Evolutionary conservation across 2,329 filamentous ascomycete species (phyloP).

Genomic region (Stagonosporopsis chrysanthemi): DNA sequence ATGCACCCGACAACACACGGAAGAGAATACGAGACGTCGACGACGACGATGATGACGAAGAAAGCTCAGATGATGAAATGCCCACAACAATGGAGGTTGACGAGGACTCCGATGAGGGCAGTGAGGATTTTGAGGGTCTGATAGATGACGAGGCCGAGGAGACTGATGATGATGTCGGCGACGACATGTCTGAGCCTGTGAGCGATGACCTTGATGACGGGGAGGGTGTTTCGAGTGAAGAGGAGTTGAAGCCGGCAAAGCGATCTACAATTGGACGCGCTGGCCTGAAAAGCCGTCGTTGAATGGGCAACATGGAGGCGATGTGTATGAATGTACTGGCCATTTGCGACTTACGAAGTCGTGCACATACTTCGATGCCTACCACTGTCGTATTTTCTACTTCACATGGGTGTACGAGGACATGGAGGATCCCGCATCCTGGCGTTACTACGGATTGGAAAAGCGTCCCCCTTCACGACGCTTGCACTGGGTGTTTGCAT

Average conservation of each 20-base stretch:
- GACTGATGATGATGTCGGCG: conserved; percentile 54
- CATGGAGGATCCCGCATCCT: conserved; percentile 8
- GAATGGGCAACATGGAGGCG: conserved; percentile 13
- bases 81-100: conserved; percentile 59
- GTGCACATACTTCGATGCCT: conserved; percentile 11
- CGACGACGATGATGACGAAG: conserved; percentile 36
- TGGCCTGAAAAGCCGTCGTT: conserved; percentile 41
- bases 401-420: conserved; percentile 15
- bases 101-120: conserved; percentile 59
- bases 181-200: conserved; percentile 57
- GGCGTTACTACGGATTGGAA: conserved; percentile 17
- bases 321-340: conserved; percentile 17
- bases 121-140: conserved; percentile 62
- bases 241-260: conserved; percentile 45
- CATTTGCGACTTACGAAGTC: conserved; percentile 8
- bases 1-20: conserved; percentile 22
- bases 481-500: conserved; percentile 20
- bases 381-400: conserved; percentile 5
- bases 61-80: conserved; percentile 64
- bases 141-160: conserved; percentile 63
- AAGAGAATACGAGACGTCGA: conserved; percentile 37
- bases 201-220: conserved; percentile 56
- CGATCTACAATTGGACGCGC: conserved; percentile 45
- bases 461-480: conserved; percentile 17
- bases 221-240: conserved; percentile 55